phyloP scores from a whole-genome alignment of 768 basidiomycete genomes.

The Podaxis sp. region DNA sequence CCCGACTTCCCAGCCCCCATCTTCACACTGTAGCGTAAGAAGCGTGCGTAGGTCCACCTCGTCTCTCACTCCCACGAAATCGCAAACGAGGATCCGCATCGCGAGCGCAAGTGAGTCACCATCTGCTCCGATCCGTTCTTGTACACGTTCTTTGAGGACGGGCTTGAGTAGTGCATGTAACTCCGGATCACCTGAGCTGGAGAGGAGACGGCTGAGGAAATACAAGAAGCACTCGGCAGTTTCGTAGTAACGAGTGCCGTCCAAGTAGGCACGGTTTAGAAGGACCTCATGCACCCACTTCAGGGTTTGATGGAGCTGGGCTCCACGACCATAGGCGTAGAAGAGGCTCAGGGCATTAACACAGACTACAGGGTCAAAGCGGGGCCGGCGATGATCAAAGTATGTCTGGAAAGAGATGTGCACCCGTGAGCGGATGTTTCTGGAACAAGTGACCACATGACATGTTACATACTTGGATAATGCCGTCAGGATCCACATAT shows the following conservation, averaged over 20 bases:
- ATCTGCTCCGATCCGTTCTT: conserved; percentile 47
- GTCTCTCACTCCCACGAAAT: conserved; percentile 39
- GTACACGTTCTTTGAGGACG: conserved; percentile 43
- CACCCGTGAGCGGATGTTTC: neutral
- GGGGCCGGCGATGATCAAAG: conserved; percentile 49
- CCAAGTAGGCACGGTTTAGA: conserved; percentile 50
- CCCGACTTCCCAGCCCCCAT: conserved; percentile 55
- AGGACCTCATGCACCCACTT: conserved; percentile 52
- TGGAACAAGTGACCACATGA: neutral
- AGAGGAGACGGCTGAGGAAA: conserved; percentile 47
- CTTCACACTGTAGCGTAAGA: conserved; percentile 47
- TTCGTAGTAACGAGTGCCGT: conserved; percentile 56
- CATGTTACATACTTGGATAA: conserved; percentile 39
- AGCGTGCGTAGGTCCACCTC: conserved; percentile 45
- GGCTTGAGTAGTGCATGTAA: conserved; percentile 38
- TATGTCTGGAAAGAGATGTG: conserved; percentile 38
- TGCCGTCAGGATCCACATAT: conserved; percentile 49
- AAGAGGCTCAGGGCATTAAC: conserved; percentile 51
- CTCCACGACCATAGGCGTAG: conserved; percentile 47
- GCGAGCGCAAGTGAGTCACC: conserved; percentile 57
- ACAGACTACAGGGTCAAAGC: conserved; percentile 55
- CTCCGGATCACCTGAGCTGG: conserved; percentile 30
- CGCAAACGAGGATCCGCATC: conserved; percentile 51
- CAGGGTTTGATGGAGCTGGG: conserved; percentile 42
- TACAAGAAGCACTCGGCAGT: conserved; percentile 53